Percentiles rank a stretch among this genome's conserved stretches.
Conservation (phyloP, 305 asterid genomes). For the Salvia sclarea region DNA sequence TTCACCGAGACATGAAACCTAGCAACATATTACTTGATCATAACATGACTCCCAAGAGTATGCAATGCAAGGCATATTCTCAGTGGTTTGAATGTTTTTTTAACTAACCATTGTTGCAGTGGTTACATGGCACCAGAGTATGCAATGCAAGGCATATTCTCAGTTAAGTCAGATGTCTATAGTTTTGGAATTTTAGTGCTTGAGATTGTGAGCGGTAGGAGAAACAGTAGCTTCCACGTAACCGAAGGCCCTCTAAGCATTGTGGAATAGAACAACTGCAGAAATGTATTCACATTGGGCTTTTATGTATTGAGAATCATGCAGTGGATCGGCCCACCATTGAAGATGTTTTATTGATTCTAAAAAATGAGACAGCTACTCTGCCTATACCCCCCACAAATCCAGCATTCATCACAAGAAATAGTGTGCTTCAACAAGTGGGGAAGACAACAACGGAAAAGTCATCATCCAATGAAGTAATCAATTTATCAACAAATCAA, state of each 20-base stretch:
- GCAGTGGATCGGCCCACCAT: conserved; percentile 57
- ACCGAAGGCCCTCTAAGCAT: conserved; percentile 48
- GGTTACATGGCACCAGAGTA: conserved; percentile 77
- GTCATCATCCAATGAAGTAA: no score
- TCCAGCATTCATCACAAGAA: conserved; percentile 50
- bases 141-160: conserved; percentile 63
- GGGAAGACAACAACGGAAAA: background rate
- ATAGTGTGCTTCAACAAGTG: conserved; percentile 17
- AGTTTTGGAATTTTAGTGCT: conserved; percentile 59
- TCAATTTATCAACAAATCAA: background rate
- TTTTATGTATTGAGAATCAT: conserved; percentile 54
- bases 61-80: no score
- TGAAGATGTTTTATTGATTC: conserved; percentile 49
- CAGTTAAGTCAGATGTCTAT: conserved; percentile 60
- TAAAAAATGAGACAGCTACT: conserved; percentile 32
- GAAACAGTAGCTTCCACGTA: conserved; percentile 46
- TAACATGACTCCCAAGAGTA: conserved; percentile 41
- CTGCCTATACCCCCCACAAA: conserved; percentile 48
- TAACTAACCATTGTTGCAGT: no score
- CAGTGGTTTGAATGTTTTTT: no score
- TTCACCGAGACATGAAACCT: conserved; percentile 49
- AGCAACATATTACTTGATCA: conserved; percentile 43
- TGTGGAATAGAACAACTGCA: conserved; percentile 51
- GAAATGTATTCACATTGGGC: conserved; percentile 43
- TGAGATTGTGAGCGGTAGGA: conserved; percentile 57